These are phyloP conservation scores for Whalleya microplaca DNA, from an alignment of 2,329 filamentous ascomycete species.

Conservation along the genomic window DNA sequence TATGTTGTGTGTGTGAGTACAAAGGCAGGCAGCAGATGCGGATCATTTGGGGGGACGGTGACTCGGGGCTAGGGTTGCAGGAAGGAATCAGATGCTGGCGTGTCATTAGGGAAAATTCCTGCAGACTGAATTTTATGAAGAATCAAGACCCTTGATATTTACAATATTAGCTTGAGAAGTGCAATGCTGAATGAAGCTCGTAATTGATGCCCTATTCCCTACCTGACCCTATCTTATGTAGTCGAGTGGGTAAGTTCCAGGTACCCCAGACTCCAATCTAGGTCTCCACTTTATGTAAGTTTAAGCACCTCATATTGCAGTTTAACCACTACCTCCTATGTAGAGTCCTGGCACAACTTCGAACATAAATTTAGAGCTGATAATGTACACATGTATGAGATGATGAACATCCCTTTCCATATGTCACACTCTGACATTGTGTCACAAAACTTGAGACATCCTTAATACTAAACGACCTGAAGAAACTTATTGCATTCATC, in stretches of 20 bases:
- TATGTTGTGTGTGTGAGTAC: conserved; percentile 23
- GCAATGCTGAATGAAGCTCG: neutral
- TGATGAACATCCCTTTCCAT: neutral
- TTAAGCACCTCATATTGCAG: too few species aligned
- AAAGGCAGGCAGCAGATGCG: conserved; percentile 12
- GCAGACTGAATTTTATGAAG: conserved; percentile 21
- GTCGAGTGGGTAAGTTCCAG: neutral
- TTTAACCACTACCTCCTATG: neutral
- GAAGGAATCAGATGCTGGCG: neutral
- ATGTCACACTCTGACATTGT: too few species aligned
- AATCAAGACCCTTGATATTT: conserved; percentile 6
- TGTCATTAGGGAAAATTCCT: conserved; percentile 9
- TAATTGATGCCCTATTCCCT: neutral
- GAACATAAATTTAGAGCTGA: neutral
- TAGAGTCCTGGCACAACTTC: neutral
- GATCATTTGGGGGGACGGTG: conserved; percentile 12
- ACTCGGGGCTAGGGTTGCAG: conserved; percentile 5
- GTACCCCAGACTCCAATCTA: too few species aligned
- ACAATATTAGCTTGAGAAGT: neutral
- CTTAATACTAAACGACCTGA: neutral
- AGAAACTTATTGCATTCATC: too few species aligned
- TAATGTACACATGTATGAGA: neutral
- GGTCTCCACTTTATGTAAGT: too few species aligned
- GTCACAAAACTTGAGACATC: neutral
- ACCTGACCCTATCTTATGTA: too few species aligned